Conservation (phyloP, 2,329 filamentous ascomycete genomes). For the Colletotrichum eremochloae region DNA sequence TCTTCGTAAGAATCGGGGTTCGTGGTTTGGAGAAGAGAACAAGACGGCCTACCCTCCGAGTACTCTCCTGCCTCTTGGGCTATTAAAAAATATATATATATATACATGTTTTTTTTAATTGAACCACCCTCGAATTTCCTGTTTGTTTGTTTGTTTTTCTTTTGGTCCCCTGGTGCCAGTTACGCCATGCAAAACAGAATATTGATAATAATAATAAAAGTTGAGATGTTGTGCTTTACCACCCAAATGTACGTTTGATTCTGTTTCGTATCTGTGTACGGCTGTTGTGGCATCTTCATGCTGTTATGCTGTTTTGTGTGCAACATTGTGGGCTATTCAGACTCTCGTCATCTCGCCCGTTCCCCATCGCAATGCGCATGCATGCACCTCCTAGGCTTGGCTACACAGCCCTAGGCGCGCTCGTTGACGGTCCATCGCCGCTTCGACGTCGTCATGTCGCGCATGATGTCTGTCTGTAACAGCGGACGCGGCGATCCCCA, state of each 20-base stretch:
- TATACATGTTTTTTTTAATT: neutral
- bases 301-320: slow-evolving; percentile 4
- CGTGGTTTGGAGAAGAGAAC: neutral
- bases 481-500: slow-evolving; percentile 61
- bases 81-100: slow-evolving; percentile 21
- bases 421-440: slow-evolving; percentile 70
- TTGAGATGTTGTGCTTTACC: slow-evolving; percentile 31
- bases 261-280: slow-evolving; percentile 23
- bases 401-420: slow-evolving; percentile 42
- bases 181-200: slow-evolving; percentile 29
- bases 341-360: neutral
- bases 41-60: neutral
- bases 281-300: slow-evolving; percentile 5
- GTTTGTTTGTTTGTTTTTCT: neutral
- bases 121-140: neutral
- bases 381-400: neutral
- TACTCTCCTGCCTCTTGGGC: slow-evolving; percentile 1
- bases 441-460: slow-evolving; percentile 63
- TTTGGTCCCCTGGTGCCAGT: neutral
- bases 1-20: neutral
- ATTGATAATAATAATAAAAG: neutral
- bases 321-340: neutral
- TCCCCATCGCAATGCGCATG: neutral
- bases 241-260: slow-evolving; percentile 8
- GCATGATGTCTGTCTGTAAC: slow-evolving; percentile 58